Conservation (phyloP, 805 yeast genomes). For the Nakazawaea holstii region DNA sequence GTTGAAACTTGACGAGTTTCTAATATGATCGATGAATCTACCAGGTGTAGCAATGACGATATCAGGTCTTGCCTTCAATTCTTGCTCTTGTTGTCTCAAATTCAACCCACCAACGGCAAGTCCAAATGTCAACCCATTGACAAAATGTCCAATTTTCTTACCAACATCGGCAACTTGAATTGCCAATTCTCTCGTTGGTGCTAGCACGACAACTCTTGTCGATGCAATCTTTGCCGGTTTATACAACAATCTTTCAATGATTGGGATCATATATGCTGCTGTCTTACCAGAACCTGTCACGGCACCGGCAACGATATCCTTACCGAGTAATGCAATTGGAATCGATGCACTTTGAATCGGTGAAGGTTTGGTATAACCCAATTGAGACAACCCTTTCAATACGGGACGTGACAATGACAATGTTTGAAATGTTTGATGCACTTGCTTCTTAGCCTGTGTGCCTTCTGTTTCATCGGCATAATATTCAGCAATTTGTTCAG, state of each 20-base stretch:
- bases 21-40: slow-evolving; percentile 92
- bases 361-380: slow-evolving; percentile 86
- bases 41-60: slow-evolving; percentile 98
- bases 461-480: slow-evolving; percentile 57
- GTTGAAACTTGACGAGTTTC: slow-evolving; percentile 89
- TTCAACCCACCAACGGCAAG: slow-evolving; percentile 98
- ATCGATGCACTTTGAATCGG: slow-evolving; percentile 92
- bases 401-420: slow-evolving; percentile 87
- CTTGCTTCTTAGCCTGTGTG: slow-evolving; percentile 43
- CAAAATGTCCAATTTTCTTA: slow-evolving; percentile 71
- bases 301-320: slow-evolving; percentile 98
- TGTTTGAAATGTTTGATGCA: slow-evolving; percentile 65
- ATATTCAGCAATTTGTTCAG: slow-evolving; percentile 77
- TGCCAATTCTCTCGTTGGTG: slow-evolving; percentile 98
- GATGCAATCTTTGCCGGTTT: slow-evolving; percentile 83
- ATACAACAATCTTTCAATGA: slow-evolving; percentile 84
- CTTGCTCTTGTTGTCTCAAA: slow-evolving; percentile 92
- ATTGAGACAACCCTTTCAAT: slow-evolving; percentile 69
- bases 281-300: slow-evolving; percentile 99
- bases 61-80: slow-evolving; percentile 88
- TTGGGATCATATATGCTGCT: slow-evolving; percentile 96
- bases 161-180: slow-evolving; percentile 96
- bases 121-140: slow-evolving; percentile 77
- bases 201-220: slow-evolving; percentile 83
- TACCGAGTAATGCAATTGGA: slow-evolving; percentile 90